Percentiles rank a stretch among this genome's conserved stretches.
These are phyloP conservation scores for Wickerhamomyces strasburgensis DNA, from an alignment of 805 yeast genomes.

Conservation along the genomic window DNA sequence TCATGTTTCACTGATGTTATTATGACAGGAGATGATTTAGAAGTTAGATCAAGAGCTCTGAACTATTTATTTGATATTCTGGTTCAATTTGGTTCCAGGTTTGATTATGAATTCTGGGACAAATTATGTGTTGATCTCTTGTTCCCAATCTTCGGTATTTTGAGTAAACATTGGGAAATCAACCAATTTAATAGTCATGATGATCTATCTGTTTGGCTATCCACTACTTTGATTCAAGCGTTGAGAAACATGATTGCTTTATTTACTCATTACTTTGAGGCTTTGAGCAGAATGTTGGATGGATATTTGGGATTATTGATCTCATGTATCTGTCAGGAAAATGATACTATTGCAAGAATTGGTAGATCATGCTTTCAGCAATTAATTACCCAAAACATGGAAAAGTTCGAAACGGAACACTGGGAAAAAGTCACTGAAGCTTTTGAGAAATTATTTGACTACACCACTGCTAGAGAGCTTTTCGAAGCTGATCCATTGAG, in stretches of 20 bases:
- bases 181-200: conserved; percentile 67
- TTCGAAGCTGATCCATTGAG: conserved; percentile 48
- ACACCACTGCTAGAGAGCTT: conserved; percentile 83
- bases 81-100: conserved; percentile 72
- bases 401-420: conserved; percentile 56
- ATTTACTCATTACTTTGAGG: conserved; percentile 76
- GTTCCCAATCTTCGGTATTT: conserved; percentile 85
- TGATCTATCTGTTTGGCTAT: conserved; percentile 90
- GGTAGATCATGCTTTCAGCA: conserved; percentile 87
- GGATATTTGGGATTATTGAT: conserved; percentile 74
- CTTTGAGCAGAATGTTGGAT: conserved; percentile 67
- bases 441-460: conserved; percentile 63
- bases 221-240: conserved; percentile 95
- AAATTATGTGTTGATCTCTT: conserved; percentile 68
- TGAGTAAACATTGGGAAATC: conserved; percentile 71
- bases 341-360: conserved; percentile 92
- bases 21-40: conserved; percentile 91
- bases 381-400: conserved; percentile 69
- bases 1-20: conserved; percentile 82
- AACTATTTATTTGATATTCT: conserved; percentile 77
- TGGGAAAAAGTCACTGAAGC: conserved; percentile 71
- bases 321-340: conserved; percentile 92
- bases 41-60: conserved; percentile 86
- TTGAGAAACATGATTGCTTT: conserved; percentile 80
- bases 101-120: conserved; percentile 77